Percentiles rank a stretch among this genome's conserved stretches.
These are phyloP conservation scores for Geotrichum ghanense DNA, from an alignment of 805 yeast genomes.

Conservation along the genomic window DNA sequence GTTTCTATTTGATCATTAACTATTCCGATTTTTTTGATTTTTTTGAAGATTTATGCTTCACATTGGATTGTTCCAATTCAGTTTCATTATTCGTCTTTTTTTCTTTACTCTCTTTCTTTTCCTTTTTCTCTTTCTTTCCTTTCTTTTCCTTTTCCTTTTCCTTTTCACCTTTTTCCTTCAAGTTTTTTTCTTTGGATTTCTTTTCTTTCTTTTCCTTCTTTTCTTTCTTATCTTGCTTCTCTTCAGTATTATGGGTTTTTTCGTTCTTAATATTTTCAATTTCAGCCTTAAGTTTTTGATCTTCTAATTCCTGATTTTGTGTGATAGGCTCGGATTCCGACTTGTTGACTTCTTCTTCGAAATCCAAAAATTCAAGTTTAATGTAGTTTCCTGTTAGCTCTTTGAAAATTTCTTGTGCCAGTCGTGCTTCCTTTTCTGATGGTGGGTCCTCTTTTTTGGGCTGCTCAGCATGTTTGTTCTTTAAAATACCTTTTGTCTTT, in stretches of 20 bases:
- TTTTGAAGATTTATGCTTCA: background rate
- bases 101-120: constrained; percentile 11
- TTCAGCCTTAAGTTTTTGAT: constrained; percentile 8
- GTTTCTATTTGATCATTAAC: background rate
- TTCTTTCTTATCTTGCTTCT: background rate
- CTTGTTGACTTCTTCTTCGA: constrained; percentile 10
- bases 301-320: constrained; percentile 8
- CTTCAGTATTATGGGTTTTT: background rate
- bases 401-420: constrained; percentile 1
- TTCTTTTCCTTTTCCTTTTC: constrained; percentile 7
- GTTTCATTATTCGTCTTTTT: constrained; percentile 11
- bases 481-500: background rate
- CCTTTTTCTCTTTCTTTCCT: constrained; percentile 9
- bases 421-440: constrained; percentile 4
- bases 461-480: constrained; percentile 6
- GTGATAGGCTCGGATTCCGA: constrained; percentile 12
- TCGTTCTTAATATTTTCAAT: constrained; percentile 5
- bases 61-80: background rate
- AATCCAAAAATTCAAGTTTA: constrained; percentile 8
- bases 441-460: constrained; percentile 1
- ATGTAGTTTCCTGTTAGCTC: constrained; percentile 6
- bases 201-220: constrained; percentile 5
- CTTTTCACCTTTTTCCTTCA: constrained; percentile 7
- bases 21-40: background rate
- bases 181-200: constrained; percentile 3